These are phyloP conservation scores for Sugiyamaella novakii DNA, from an alignment of 1,139 yeast species.

Conservation along the genomic window DNA sequence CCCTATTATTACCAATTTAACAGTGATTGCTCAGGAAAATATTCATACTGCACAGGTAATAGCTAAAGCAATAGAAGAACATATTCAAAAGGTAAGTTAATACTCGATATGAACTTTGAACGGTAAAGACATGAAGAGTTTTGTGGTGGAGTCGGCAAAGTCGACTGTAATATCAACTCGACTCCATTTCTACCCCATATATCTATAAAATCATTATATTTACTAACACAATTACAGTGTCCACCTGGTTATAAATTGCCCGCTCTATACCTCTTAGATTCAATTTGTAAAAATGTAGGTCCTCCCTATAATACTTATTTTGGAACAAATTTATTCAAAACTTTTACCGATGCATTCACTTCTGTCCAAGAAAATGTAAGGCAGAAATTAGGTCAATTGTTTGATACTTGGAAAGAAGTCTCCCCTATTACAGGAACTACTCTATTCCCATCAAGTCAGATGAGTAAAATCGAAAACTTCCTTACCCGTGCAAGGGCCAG, in stretches of 20 bases:
- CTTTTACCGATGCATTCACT: slow-evolving; percentile 77
- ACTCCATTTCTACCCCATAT: no score
- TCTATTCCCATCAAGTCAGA: slow-evolving; percentile 69
- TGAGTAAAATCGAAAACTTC: slow-evolving; percentile 74
- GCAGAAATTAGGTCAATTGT: slow-evolving; percentile 70
- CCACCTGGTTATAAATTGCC: slow-evolving; percentile 83
- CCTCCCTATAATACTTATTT: slow-evolving; percentile 80
- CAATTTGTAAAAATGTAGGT: slow-evolving; percentile 91
- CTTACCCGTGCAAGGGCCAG: slow-evolving; percentile 57
- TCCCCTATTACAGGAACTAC: slow-evolving; percentile 66
- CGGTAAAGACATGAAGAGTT: no score
- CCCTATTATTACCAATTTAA: slow-evolving; percentile 83
- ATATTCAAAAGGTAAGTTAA: slow-evolving; percentile 58
- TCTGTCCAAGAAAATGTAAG: slow-evolving; percentile 76
- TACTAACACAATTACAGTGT: slow-evolving; percentile 39
- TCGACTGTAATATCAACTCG: no score
- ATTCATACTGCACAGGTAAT: slow-evolving; percentile 75
- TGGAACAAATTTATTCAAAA: slow-evolving; percentile 63
- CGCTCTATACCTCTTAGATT: slow-evolving; percentile 81
- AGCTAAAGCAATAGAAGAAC: slow-evolving; percentile 66
- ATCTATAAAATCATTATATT: no score
- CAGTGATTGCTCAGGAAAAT: slow-evolving; percentile 87
- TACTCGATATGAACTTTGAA: no score
- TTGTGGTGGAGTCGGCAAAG: no score
- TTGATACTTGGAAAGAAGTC: slow-evolving; percentile 79